A percentile compares a stretch with the other conserved stretches of the same genome.
Evolutionary conservation across 2,329 filamentous ascomycete genomes (phyloP).

Genomic region (Colletotrichum paranaense): DNA sequence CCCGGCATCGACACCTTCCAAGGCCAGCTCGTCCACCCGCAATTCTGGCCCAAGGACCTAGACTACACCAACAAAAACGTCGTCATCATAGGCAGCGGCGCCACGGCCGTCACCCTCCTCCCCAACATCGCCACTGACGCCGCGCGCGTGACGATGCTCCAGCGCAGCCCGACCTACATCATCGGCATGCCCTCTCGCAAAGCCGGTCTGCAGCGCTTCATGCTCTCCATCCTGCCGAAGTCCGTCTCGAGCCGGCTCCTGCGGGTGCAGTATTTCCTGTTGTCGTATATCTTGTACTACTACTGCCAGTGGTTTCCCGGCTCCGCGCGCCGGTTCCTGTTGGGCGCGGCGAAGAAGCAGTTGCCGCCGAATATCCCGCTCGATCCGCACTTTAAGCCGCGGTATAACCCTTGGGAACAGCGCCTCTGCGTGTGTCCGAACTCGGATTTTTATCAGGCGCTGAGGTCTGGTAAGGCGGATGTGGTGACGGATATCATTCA

Average conservation of each 20-base stretch:
- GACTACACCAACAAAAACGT: slow-evolving; percentile 74
- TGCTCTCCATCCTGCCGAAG: slow-evolving; percentile 53
- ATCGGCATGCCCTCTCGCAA: slow-evolving; percentile 59
- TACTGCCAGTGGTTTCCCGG: slow-evolving; percentile 27
- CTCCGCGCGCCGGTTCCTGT: slow-evolving; percentile 43
- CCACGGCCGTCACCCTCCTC: slow-evolving; percentile 74
- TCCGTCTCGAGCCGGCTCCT: slow-evolving; percentile 58
- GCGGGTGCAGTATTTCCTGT: slow-evolving; percentile 54
- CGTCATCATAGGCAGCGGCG: slow-evolving; percentile 75
- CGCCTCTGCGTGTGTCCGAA: slow-evolving; percentile 69
- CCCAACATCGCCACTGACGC: slow-evolving; percentile 70
- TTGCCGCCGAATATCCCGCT: slow-evolving; percentile 60
- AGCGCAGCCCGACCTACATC: slow-evolving; percentile 74
- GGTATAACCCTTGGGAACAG: slow-evolving; percentile 74
- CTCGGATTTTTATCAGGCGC: slow-evolving; percentile 57
- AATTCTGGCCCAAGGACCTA: slow-evolving; percentile 78
- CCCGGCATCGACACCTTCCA: slow-evolving; percentile 52
- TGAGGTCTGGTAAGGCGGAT: slow-evolving; percentile 50
- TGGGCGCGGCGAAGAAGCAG: slow-evolving; percentile 51
- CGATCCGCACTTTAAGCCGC: slow-evolving; percentile 66
- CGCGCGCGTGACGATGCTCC: slow-evolving; percentile 74
- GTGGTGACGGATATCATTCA: slow-evolving; percentile 60
- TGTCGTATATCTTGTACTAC: slow-evolving; percentile 48
- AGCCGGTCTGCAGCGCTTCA: slow-evolving; percentile 46
- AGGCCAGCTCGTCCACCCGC: slow-evolving; percentile 70